phyloP scores from a whole-genome alignment of 2,329 filamentous ascomycete species.

The Microsporum ferrugineum region DNA sequence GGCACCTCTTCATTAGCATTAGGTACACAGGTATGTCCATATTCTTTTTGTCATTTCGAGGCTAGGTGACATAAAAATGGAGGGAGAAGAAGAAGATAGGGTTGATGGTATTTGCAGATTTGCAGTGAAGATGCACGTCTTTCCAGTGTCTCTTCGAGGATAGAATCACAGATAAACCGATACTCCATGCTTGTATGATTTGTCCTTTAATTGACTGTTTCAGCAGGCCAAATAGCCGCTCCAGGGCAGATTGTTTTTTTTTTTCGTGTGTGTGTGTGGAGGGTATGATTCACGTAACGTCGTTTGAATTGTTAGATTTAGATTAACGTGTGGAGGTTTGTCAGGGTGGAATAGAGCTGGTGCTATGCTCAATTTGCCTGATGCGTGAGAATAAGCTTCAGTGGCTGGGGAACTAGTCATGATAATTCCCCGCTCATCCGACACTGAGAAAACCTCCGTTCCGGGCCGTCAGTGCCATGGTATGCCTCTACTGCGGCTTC shows the following conservation, averaged over 20 bases:
- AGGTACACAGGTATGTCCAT: conserved; percentile 3
- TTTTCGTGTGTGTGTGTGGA: not conserved
- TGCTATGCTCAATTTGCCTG: not conserved
- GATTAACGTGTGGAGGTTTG: not conserved
- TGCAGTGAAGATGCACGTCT: not conserved
- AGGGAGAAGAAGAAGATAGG: not conserved
- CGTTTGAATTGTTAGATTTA: not conserved
- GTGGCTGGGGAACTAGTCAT: not conserved
- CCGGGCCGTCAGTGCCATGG: not conserved
- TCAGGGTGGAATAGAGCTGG: not conserved
- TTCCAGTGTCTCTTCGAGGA: not conserved
- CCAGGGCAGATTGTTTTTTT: not conserved
- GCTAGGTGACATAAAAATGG: not conserved
- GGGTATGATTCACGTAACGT: not conserved
- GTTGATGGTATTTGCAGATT: not conserved
- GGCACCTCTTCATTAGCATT: conserved; percentile 4
- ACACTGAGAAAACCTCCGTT: not conserved
- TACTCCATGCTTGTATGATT: not conserved
- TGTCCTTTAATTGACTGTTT: not conserved
- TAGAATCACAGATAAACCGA: not conserved
- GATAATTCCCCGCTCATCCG: not conserved
- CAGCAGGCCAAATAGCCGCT: not conserved
- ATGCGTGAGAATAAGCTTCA: not conserved
- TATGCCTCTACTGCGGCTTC: conserved; percentile 36
- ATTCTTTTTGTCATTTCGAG: not conserved